A percentile compares a stretch with the other conserved stretches of the same genome.
Evolutionary conservation across 192 early-diverging fungal species (phyloP).

Genomic region (Allomyces macrogynus): DNA sequence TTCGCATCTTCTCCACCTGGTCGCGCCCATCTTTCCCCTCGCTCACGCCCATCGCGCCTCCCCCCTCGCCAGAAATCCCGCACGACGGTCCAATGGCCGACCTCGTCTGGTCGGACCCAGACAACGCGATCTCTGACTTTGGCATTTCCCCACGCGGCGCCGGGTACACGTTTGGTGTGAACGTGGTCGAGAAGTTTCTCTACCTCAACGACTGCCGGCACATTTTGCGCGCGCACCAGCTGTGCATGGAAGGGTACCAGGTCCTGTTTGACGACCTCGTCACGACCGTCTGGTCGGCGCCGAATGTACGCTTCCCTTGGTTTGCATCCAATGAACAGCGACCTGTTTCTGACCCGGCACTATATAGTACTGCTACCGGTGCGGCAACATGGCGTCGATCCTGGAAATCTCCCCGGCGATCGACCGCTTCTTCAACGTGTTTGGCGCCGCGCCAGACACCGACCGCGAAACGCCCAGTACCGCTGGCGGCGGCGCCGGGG

Average conservation of each 20-base stretch:
- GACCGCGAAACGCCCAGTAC: slow-evolving; percentile 20
- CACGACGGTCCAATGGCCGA: slow-evolving; percentile 89
- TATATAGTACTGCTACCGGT: slow-evolving; percentile 58
- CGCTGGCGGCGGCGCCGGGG: no score
- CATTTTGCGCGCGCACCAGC: slow-evolving; percentile 67
- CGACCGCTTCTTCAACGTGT: slow-evolving; percentile 69
- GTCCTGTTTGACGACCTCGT: slow-evolving; percentile 65
- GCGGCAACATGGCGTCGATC: slow-evolving; percentile 67
- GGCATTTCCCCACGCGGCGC: slow-evolving; percentile 65
- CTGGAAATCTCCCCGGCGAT: slow-evolving; percentile 53
- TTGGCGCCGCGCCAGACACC: slow-evolving; percentile 66
- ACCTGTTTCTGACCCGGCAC: no score
- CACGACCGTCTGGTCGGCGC: slow-evolving; percentile 73
- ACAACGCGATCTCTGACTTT: slow-evolving; percentile 54
- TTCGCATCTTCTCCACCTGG: background rate
- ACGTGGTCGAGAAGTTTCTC: slow-evolving; percentile 58
- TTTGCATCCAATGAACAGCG: background rate
- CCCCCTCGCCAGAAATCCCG: slow-evolving; percentile 50
- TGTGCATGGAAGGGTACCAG: slow-evolving; percentile 74
- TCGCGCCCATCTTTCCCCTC: background rate
- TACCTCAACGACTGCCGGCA: slow-evolving; percentile 56
- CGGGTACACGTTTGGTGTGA: slow-evolving; percentile 65
- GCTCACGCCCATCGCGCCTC: background rate
- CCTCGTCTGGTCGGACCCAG: slow-evolving; percentile 80
- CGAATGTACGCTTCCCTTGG: slow-evolving; percentile 15